Conservation (phyloP, 345 rosid species). For the Syzygium aromaticum region DNA sequence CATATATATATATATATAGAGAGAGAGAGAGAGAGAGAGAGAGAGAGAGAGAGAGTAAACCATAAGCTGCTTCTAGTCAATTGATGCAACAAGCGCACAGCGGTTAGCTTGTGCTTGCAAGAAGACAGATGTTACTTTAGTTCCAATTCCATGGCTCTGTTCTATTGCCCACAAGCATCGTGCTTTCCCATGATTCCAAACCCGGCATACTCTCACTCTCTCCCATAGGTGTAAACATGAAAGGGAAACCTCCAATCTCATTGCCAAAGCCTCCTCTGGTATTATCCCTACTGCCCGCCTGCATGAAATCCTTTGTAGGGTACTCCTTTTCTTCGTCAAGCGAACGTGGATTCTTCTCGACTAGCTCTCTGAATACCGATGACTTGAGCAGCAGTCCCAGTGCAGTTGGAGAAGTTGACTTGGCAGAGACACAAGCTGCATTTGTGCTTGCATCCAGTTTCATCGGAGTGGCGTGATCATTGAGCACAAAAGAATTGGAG, state of each 20-base stretch:
- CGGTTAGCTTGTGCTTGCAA: background rate
- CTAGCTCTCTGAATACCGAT: constrained; percentile 40
- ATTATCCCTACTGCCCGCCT: background rate
- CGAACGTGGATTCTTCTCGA: constrained; percentile 27
- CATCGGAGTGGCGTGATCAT: constrained; percentile 5
- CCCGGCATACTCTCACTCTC: constrained; percentile 3
- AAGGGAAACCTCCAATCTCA: constrained; percentile 1
- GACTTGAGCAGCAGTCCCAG: constrained; percentile 51
- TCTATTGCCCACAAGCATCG: constrained; percentile 1
- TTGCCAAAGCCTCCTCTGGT: constrained; percentile 3
- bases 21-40: background rate
- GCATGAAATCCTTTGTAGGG: background rate
- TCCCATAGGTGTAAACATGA: background rate
- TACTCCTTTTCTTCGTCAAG: background rate
- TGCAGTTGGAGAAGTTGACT: constrained; percentile 39
- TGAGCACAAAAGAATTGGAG: constrained; percentile 7
- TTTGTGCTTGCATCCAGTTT: background rate
- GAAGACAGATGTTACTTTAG: background rate
- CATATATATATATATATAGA: background rate
- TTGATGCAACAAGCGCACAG: background rate
- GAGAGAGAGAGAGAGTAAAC: no score
- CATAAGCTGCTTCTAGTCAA: background rate
- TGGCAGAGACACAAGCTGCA: background rate
- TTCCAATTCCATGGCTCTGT: constrained; percentile 13
- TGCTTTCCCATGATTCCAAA: constrained; percentile 11